Conservation (phyloP, 148 eudicot genomes). For the Camellia japonica region DNA sequence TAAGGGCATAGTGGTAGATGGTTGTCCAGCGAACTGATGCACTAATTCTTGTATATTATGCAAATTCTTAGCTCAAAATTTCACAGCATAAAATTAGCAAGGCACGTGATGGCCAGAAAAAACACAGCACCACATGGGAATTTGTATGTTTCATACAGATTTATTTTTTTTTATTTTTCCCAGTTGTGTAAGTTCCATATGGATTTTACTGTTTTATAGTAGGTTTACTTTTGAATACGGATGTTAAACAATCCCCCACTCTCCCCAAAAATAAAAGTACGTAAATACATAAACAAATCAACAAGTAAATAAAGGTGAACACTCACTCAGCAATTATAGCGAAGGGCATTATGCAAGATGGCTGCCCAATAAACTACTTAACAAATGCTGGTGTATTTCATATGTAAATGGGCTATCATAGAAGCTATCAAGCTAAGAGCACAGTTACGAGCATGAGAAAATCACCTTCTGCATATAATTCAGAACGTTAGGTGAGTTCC, state of each 20-base stretch:
- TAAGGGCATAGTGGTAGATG: slow-evolving; percentile 66
- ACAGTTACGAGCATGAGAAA: too few relatives aligned
- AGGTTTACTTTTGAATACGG: neutral
- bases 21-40: slow-evolving; percentile 54
- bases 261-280: neutral
- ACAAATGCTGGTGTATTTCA: neutral
- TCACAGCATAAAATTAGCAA: too few relatives aligned
- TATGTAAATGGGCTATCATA: too few relatives aligned
- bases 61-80: too few relatives aligned
- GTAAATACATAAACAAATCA: neutral
- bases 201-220: neutral
- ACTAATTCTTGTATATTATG: slow-evolving; percentile 6
- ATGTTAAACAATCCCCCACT: neutral
- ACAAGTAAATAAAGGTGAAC: neutral
- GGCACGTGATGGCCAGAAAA: too few relatives aligned
- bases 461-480: too few relatives aligned
- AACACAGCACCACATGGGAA: too few relatives aligned
- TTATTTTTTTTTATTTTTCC: too few relatives aligned
- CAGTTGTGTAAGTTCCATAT: too few relatives aligned
- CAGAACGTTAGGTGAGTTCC: too few relatives aligned
- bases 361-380: neutral
- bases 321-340: neutral
- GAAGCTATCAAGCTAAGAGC: too few relatives aligned
- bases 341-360: neutral
- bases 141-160: neutral